Percentiles rank a stretch among this genome's conserved stretches.
Evolutionary conservation across 495 filamentous ascomycete genomes (phyloP).

Genomic region (Talaromyces stipitatus): DNA sequence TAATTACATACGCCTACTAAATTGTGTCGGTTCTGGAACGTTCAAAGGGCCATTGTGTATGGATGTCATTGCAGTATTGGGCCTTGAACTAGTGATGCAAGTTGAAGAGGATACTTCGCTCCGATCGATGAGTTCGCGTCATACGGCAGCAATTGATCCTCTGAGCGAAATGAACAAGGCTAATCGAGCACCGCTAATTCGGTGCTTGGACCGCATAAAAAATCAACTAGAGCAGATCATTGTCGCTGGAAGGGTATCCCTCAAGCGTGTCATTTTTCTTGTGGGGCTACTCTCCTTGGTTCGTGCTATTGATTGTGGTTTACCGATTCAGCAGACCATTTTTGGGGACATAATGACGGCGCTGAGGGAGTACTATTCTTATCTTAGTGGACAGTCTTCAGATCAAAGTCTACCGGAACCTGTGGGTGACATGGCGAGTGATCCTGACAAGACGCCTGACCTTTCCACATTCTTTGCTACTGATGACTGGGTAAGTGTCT

Average conservation of each 20-base stretch:
- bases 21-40: slow-evolving; percentile 7
- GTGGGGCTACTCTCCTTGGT: slow-evolving; percentile 15
- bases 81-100: slow-evolving; percentile 17
- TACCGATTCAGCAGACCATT: slow-evolving; percentile 9
- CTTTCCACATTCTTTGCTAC: background rate
- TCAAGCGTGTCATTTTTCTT: slow-evolving; percentile 17
- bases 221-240: slow-evolving; percentile 16
- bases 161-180: slow-evolving; percentile 9
- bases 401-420: background rate
- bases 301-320: slow-evolving; percentile 13
- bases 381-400: background rate
- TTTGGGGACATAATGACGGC: slow-evolving; percentile 11
- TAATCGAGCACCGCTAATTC: slow-evolving; percentile 12
- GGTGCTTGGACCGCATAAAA: slow-evolving; percentile 13
- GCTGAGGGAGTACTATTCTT: slow-evolving; percentile 7
- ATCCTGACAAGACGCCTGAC: background rate
- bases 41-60: slow-evolving; percentile 18
- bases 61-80: slow-evolving; percentile 14
- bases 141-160: background rate
- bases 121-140: background rate
- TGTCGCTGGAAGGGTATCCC: slow-evolving; percentile 10
- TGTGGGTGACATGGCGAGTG: background rate
- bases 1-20: slow-evolving; percentile 9
- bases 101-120: slow-evolving; percentile 13
- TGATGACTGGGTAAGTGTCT: background rate